Evolutionary conservation across 108 stramenopile genomes (phyloP), one percentile per base, ranked within the genome.

Genomic region (Nannochloropsis granulata): DNA sequence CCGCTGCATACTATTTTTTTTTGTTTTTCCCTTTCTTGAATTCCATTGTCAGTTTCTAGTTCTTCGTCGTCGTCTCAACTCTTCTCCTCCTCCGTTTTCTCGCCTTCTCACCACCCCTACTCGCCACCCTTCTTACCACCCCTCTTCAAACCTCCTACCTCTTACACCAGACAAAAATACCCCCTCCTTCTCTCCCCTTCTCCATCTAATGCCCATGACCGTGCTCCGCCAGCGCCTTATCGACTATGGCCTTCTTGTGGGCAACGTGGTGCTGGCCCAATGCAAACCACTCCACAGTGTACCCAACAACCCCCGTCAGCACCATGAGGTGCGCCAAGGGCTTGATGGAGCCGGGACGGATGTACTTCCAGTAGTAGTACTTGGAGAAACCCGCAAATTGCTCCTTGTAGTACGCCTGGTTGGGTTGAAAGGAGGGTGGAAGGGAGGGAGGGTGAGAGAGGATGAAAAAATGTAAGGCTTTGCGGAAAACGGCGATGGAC

Each of bases 251-350:
- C 24, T 82, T n/a, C 82, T 82, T n/a, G 82, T 82, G 82, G n/a
- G 82, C 82, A 16, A 82, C 82, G 82, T 82, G 82, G 82, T 82
- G 24, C 24, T 43, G 44, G 25, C 82, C 82, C 82, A 45, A n/a
- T 11, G 34, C 44, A 24, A 23, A 82, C 82, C 82, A 82, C 43
- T 82, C 82, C 21, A 82, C 24, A 13, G 45, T 23, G 43, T 82
- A 82, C 34, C 82, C 45, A 9, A 44, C 43, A 3, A 19, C 13
- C 34, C 82, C 44, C 10, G 24, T 43, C 44, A 82, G 44, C 34
- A 82, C 34, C 82, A 82, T 45, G 10, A 82, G 45, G 82, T 82
- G 82, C 13, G 43, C 82, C 42, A 25, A 13, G 13, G 82, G 82
- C 82, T 25, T 82, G 43, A 82, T 24, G 82, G 42, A 43, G 44